phyloP scores from a whole-genome alignment of 2,329 filamentous ascomycete species.

The Diaporthe ilicicola region DNA sequence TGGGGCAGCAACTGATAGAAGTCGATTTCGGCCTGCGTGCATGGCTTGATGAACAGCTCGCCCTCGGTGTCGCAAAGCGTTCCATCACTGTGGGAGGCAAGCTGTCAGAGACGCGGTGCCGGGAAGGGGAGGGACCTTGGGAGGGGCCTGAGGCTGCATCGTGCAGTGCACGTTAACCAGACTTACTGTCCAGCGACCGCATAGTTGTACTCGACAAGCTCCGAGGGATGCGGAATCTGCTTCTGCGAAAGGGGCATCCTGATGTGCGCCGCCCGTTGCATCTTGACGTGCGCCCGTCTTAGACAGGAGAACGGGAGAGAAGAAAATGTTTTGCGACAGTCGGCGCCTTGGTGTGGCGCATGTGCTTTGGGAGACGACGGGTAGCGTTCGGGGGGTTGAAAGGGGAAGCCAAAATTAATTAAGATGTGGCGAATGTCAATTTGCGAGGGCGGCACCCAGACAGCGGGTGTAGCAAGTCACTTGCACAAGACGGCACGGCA shows the following conservation, averaged over 20 bases:
- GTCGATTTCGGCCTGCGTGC: conserved; percentile 82
- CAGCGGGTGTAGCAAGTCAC: conserved; percentile 8
- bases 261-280: conserved; percentile 35
- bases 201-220: conserved; percentile 75
- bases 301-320: conserved; percentile 17
- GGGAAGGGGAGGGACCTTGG: background rate
- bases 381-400: background rate
- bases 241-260: conserved; percentile 35
- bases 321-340: conserved; percentile 4
- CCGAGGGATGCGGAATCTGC: conserved; percentile 64
- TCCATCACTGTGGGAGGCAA: conserved; percentile 72
- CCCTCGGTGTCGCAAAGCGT: conserved; percentile 86
- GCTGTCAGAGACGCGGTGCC: conserved; percentile 33
- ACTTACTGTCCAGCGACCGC: conserved; percentile 88
- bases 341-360: conserved; percentile 25
- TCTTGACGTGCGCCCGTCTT: conserved; percentile 10
- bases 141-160: too few relatives aligned
- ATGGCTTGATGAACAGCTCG: conserved; percentile 92
- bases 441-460: conserved; percentile 19
- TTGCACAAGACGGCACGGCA: background rate
- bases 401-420: conserved; percentile 28
- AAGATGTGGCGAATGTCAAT: conserved; percentile 25
- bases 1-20: conserved; percentile 81
- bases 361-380: conserved; percentile 12
- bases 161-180: background rate